phyloP scores from a whole-genome alignment of 805 yeast genomes.

The Zygotorulaspora chibaensis region DNA sequence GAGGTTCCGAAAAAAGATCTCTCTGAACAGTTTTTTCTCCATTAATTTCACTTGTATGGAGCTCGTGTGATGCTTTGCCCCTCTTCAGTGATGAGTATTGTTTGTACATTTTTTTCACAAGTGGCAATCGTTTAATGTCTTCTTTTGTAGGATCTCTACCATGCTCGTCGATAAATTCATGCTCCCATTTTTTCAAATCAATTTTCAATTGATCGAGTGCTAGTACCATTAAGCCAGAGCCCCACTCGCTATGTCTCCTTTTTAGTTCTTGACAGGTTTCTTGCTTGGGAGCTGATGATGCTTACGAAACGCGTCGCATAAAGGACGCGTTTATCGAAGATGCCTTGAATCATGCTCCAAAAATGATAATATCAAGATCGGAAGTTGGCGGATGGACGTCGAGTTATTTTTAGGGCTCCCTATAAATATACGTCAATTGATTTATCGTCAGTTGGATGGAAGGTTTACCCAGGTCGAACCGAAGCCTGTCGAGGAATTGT shows the following conservation, averaged over 20 bases:
- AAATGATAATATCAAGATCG: too few relatives aligned
- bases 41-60: background rate
- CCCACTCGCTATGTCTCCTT: too few relatives aligned
- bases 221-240: background rate
- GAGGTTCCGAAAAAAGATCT: constrained; percentile 20
- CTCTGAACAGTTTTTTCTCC: background rate
- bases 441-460: constrained; percentile 26
- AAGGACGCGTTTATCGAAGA: background rate
- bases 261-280: too few relatives aligned
- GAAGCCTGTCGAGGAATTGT: constrained; percentile 7
- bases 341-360: too few relatives aligned
- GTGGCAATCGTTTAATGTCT: constrained; percentile 43
- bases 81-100: constrained; percentile 32
- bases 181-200: constrained; percentile 55
- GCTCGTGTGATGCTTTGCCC: constrained; percentile 2
- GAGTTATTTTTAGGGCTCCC: constrained; percentile 24
- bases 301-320: background rate
- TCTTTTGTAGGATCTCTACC: constrained; percentile 45
- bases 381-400: constrained; percentile 9
- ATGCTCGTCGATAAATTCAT: constrained; percentile 36
- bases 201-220: constrained; percentile 33
- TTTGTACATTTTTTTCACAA: constrained; percentile 35
- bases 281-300: background rate
- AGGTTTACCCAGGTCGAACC: constrained; percentile 12
- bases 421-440: constrained; percentile 21